Conservation (phyloP, 1,284 basidiomycete species). For the Bondarzewia mesenterica region DNA sequence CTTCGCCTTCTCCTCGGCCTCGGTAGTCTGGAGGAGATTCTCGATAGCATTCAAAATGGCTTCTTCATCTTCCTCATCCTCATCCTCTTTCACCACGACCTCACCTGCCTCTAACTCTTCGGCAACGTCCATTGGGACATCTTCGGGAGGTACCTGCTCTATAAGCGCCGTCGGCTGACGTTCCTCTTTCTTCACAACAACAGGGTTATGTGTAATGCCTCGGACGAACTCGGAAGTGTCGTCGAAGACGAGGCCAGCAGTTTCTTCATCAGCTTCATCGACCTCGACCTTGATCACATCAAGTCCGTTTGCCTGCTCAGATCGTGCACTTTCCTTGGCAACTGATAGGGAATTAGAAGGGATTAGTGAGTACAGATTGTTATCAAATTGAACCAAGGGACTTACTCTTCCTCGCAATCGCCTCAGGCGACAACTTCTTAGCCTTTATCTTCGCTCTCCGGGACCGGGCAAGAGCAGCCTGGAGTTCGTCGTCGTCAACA, state of each 20-base stretch:
- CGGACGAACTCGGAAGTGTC: conserved; percentile 97
- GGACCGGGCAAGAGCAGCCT: conserved; percentile 84
- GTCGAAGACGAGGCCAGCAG: conserved; percentile 77
- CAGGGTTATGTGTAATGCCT: conserved; percentile 67
- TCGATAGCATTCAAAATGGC: conserved; percentile 71
- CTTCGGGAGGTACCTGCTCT: conserved; percentile 39
- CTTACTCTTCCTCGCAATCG: conserved; percentile 75
- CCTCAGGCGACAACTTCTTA: conserved; percentile 78
- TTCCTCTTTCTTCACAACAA: conserved; percentile 43
- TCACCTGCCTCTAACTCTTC: conserved; percentile 76
- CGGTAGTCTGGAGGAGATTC: conserved; percentile 50
- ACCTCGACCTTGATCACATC: conserved; percentile 53
- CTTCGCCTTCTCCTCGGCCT: conserved; percentile 42
- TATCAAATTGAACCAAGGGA: conserved; percentile 10
- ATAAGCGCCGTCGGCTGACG: conserved; percentile 29
- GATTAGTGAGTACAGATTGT: conserved; percentile 10
- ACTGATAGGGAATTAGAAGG: conserved; percentile 42
- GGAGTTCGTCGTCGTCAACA: conserved; percentile 97
- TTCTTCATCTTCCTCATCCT: conserved; percentile 60
- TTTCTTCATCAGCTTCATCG: conserved; percentile 44
- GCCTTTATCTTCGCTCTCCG: conserved; percentile 75
- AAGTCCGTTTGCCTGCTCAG: conserved; percentile 36
- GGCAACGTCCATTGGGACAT: conserved; percentile 41
- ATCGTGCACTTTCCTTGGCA: conserved; percentile 50
- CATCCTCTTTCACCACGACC: conserved; percentile 69